Evolutionary conservation across 306 rosid species (phyloP), one percentile per base, ranked within the genome.

Genomic region (Lablab purpureus): DNA sequence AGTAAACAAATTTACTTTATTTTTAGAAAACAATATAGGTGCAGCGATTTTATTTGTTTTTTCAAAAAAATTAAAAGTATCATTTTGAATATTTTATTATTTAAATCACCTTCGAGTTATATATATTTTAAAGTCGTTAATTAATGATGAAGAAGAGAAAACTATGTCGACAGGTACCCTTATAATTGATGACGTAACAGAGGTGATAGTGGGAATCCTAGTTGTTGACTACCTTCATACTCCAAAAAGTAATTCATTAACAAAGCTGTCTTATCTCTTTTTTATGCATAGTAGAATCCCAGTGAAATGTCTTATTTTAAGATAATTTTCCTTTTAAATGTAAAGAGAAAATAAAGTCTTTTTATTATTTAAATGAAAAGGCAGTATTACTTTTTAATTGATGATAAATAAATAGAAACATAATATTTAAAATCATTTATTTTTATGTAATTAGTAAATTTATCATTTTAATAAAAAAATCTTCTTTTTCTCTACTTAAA

Each of bases 151-250:
- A 34, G 7, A 34, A 34, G 40, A 34, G 40, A 6, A 34, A 34
- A 34, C 9, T 1, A 34, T 34, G 1, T 6, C 6, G 9, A 34
- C 1, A 46, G 10, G 43, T n/a, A 75, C 22, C 56, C 60, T 81
- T 87, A 79, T 56, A 75, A 90, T 72, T 64, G 58, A 63, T 76
- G 87, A 90, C 82, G 82, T 41, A 50, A 64, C 41, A 22, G 87
- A 87, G 67, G 59, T 87, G 91, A 88, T 86, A 82, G 76, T 83
- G 87, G 85, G 87, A 78, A 77, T 82, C 87, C 67, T 73, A 74
- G 50, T 78, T 65, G 82, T 65, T 66, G 90, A 85, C 82, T 71
- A 76, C 81, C 17, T 43, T 14, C 83, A 59, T 47, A 59, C 50
- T 76, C 46, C 18, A 19, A 28, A 72, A 75, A 79, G 69, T 71